These are phyloP conservation scores for Artemisia annua DNA, from an alignment of 129 eudicot genomes.

Conservation along the genomic window DNA sequence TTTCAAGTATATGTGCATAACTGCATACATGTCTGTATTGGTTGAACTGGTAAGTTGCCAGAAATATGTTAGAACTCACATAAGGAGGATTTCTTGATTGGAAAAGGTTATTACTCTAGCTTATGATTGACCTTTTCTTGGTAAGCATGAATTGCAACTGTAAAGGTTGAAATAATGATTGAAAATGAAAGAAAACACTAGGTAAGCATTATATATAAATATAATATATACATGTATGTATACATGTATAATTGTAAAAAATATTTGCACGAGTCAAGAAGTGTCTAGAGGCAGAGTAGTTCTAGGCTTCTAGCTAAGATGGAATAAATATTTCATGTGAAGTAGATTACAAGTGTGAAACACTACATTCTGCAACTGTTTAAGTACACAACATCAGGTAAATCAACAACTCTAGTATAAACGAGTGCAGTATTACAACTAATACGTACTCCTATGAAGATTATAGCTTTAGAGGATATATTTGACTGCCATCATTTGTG, in stretches of 20 bases:
- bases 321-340: not conserved
- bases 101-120: conserved; percentile 1
- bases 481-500: not conserved
- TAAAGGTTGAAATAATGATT: not conserved
- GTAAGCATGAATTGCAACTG: not conserved
- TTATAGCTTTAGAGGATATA: not conserved
- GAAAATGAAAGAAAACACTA: not conserved
- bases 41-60: too few species aligned
- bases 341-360: not conserved
- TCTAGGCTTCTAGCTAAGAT: too few species aligned
- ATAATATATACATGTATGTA: not conserved
- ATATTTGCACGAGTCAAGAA: not conserved
- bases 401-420: not conserved
- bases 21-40: too few species aligned
- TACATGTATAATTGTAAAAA: not conserved
- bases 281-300: not conserved
- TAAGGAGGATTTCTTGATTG: not conserved
- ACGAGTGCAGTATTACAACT: not conserved
- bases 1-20: too few species aligned
- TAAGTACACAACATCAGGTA: not conserved
- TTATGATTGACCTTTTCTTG: not conserved
- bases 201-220: not conserved
- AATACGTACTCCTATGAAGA: not conserved
- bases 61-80: too few species aligned
- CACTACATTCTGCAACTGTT: not conserved